A percentile compares a stretch with the other conserved stretches of the same genome.
phyloP scores from a whole-genome alignment of 78 protist genomes.

The Chrysochromulina parva region DNA sequence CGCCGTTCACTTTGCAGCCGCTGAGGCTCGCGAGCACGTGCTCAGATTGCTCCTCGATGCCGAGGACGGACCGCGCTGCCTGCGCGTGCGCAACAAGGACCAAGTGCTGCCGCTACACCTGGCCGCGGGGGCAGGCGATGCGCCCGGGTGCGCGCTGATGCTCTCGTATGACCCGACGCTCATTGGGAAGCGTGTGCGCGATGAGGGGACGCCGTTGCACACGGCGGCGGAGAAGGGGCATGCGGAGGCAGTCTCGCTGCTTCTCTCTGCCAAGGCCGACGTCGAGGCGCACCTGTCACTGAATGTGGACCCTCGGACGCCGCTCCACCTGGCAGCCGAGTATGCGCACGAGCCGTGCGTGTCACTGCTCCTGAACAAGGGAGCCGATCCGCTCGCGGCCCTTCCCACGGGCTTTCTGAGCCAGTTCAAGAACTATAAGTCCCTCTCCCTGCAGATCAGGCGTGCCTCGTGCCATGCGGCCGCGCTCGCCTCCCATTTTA shows the following conservation, averaged over 20 bases:
- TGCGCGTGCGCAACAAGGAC: no score
- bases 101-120: background rate
- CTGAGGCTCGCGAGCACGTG: background rate
- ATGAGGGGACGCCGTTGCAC: background rate
- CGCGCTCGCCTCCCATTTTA: background rate
- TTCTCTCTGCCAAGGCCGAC: background rate
- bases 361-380: background rate
- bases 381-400: background rate
- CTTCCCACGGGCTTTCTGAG: background rate
- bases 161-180: background rate
- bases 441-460: background rate
- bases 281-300: background rate
- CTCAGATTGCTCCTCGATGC: no score
- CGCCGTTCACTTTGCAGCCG: background rate
- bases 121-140: background rate
- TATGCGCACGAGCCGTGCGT: conserved; percentile 1
- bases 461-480: background rate
- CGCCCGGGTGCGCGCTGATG: background rate
- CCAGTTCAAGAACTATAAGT: background rate
- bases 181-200: background rate
- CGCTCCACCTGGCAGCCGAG: conserved; percentile 13
- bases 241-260: background rate
- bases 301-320: background rate
- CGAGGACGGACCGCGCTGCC: no score
- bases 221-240: background rate